Conservation (phyloP, 1,284 basidiomycete genomes). For the Bjerkandera adusta region DNA sequence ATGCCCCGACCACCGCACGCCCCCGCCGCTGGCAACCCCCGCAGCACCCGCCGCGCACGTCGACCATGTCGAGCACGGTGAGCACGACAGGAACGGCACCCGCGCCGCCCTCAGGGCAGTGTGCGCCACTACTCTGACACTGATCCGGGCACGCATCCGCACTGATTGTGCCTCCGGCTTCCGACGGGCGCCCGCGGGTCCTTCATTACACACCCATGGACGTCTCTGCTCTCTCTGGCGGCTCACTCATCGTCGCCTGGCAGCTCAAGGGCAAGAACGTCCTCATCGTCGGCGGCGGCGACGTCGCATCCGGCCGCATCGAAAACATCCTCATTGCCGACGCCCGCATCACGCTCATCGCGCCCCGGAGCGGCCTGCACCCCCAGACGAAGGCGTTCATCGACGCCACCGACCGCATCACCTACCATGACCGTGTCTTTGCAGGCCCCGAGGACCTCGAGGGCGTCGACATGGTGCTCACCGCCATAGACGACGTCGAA, state of each 20-base stretch:
- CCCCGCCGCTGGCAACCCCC: background rate
- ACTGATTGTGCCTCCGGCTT: no score
- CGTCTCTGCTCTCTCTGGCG: conserved; percentile 38
- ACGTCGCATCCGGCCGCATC: conserved; percentile 79
- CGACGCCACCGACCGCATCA: conserved; percentile 53
- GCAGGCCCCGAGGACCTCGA: conserved; percentile 53
- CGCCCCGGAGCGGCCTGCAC: conserved; percentile 61
- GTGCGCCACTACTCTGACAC: no score
- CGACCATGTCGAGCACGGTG: no score
- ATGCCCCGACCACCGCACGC: background rate
- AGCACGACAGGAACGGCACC: no score
- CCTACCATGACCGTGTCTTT: conserved; percentile 72
- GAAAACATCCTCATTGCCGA: conserved; percentile 66
- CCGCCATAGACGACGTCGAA: conserved; percentile 86
- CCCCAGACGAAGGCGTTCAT: conserved; percentile 55
- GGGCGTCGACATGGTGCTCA: conserved; percentile 87
- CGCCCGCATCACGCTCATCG: conserved; percentile 61
- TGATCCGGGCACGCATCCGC: no score
- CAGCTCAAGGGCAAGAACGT: conserved; percentile 80
- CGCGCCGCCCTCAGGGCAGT: no score
- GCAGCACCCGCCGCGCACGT: conserved; percentile 1
- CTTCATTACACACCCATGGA: conserved; percentile 22
- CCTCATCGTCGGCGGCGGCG: conserved; percentile 88
- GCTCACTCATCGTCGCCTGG: conserved; percentile 84
- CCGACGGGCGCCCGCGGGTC: no score